These are phyloP conservation scores for Myrmaecium sp. DNA, from an alignment of 2,329 filamentous ascomycete species.

Conservation along the genomic window DNA sequence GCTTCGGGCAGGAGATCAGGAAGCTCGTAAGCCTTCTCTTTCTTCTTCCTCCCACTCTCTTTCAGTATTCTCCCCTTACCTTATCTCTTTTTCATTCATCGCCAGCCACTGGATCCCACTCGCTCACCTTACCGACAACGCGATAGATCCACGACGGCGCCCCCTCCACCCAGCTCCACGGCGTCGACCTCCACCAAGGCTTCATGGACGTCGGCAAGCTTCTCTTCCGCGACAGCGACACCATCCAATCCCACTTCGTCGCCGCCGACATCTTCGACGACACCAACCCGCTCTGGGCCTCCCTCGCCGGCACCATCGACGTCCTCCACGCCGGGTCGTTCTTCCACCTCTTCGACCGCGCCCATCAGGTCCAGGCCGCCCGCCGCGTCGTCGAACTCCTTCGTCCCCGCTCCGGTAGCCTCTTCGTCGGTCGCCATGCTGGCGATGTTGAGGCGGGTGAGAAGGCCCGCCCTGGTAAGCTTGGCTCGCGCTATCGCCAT, in stretches of 20 bases:
- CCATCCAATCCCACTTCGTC: constrained; percentile 31
- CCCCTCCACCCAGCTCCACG: constrained; percentile 21
- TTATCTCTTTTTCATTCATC: not conserved
- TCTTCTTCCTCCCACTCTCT: not conserved
- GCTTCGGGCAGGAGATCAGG: constrained; percentile 29
- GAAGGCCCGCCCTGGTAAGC: constrained; percentile 6
- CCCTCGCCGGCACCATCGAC: constrained; percentile 15
- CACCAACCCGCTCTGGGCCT: constrained; percentile 10
- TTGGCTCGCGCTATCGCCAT: constrained; percentile 16
- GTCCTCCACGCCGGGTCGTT: constrained; percentile 25
- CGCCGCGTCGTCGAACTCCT: constrained; percentile 17
- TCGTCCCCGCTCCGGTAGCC: constrained; percentile 23
- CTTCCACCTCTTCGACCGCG: constrained; percentile 24
- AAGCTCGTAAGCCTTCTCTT: constrained; percentile 17
- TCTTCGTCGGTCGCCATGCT: constrained; percentile 37
- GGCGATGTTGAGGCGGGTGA: constrained; percentile 16
- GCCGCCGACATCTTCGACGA: constrained; percentile 31
- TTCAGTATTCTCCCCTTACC: not conserved
- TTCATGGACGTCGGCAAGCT: constrained; percentile 38
- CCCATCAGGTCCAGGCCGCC: constrained; percentile 15
- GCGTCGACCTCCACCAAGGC: constrained; percentile 19
- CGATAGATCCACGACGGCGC: constrained; percentile 15
- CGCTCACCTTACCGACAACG: constrained; percentile 2
- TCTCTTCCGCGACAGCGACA: constrained; percentile 17
- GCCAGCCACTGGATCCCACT: no score